A percentile compares a stretch with the other conserved stretches of the same genome.
phyloP scores from a whole-genome alignment of 331 rosid species.

The Acacia concinna region DNA sequence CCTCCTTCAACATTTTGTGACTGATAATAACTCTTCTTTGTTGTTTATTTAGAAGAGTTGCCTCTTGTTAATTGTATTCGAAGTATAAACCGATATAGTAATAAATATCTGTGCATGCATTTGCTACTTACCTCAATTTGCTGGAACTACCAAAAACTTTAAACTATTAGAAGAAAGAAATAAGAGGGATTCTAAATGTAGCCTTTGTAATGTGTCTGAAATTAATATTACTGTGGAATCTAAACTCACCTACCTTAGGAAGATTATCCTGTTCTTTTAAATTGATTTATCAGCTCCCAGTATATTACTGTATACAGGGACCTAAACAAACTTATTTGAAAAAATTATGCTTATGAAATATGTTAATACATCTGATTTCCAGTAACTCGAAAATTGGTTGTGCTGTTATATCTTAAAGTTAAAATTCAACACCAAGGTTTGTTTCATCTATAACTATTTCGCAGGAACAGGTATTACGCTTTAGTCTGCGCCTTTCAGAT shows the following conservation, averaged over 20 bases:
- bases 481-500: conserved; percentile 66
- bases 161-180: neutral
- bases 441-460: conserved; percentile 25
- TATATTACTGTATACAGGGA: conserved; percentile 2
- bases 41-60: conserved; percentile 10
- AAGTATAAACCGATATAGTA: conserved; percentile 3
- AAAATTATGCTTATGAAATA: neutral
- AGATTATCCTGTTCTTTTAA: conserved; percentile 10
- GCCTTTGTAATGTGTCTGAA: conserved; percentile 17
- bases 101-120: neutral
- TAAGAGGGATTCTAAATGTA: neutral
- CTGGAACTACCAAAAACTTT: neutral
- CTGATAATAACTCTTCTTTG: neutral
- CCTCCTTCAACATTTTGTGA: neutral
- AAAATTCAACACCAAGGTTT: conserved; percentile 15
- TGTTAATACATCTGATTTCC: conserved; percentile 3
- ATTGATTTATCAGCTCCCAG: conserved; percentile 21
- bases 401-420: neutral
- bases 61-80: neutral
- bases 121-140: conserved; percentile 7
- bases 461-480: conserved; percentile 57
- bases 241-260: neutral
- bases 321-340: neutral
- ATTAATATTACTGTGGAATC: conserved; percentile 5
- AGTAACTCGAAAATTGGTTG: neutral